These are phyloP conservation scores for Penicillium sp. DNA, from an alignment of 2,329 filamentous ascomycete genomes.

Conservation along the genomic window DNA sequence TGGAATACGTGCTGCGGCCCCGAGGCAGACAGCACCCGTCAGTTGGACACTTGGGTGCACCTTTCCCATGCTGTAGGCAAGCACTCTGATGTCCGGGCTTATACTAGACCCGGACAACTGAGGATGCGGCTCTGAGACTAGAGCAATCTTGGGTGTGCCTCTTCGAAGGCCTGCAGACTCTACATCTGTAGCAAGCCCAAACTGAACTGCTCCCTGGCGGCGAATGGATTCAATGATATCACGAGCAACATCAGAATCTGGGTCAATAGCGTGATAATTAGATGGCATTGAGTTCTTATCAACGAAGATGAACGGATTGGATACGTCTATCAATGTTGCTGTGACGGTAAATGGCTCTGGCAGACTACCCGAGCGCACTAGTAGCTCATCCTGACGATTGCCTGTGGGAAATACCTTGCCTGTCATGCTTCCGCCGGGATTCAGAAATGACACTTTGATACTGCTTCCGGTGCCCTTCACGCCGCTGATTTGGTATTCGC, in stretches of 20 bases:
- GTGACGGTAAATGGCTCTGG: constrained; percentile 36
- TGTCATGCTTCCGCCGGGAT: constrained; percentile 60
- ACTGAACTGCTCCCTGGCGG: constrained; percentile 50
- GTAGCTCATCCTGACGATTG: constrained; percentile 24
- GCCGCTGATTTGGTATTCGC: constrained; percentile 58
- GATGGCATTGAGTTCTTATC: constrained; percentile 47
- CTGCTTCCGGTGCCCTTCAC: constrained; percentile 54
- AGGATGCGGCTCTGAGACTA: constrained; percentile 38
- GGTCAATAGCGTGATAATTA: constrained; percentile 20
- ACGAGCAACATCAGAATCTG: constrained; percentile 19
- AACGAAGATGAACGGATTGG: constrained; percentile 61
- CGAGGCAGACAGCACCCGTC: constrained; percentile 26
- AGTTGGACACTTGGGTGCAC: constrained; percentile 24
- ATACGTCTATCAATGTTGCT: constrained; percentile 57
- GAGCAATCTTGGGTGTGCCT: constrained; percentile 58
- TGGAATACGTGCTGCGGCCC: constrained; percentile 18
- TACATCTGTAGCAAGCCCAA: constrained; percentile 50
- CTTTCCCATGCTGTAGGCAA: constrained; percentile 24
- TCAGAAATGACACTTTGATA: constrained; percentile 56
- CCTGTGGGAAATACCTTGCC: constrained; percentile 58
- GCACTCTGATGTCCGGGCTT: constrained; percentile 23
- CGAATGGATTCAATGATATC: constrained; percentile 52
- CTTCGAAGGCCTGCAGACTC: constrained; percentile 39
- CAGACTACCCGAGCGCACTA: constrained; percentile 33
- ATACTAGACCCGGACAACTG: neutral